These are phyloP conservation scores for Gonium pectorale DNA, from an alignment of 139 green algal species.

Conservation along the genomic window DNA sequence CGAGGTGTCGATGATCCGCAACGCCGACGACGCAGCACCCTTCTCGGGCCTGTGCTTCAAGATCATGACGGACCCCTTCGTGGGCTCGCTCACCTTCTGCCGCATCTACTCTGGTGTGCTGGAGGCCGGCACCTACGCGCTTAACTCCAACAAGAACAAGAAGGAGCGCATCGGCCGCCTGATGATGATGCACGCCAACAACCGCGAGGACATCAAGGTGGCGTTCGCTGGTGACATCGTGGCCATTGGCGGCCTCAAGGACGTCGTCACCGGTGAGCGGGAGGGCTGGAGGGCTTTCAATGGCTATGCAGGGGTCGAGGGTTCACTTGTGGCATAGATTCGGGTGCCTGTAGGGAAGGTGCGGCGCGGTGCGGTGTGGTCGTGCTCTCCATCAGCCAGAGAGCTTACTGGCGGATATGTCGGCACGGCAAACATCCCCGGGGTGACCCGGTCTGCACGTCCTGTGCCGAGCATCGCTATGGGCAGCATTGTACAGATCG, in stretches of 20 bases:
- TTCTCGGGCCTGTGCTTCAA: conserved; percentile 99
- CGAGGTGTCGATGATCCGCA: conserved; percentile 82
- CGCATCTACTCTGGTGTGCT: conserved; percentile 91
- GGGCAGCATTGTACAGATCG: too few relatives aligned
- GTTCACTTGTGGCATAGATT: too few relatives aligned
- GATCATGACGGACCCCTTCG: conserved; percentile 98
- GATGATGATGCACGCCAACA: conserved; percentile 99
- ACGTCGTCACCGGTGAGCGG: conserved; percentile 81
- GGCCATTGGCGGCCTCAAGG: conserved; percentile 95
- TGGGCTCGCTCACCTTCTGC: conserved; percentile 96
- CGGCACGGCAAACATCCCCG: too few relatives aligned
- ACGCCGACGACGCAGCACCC: conserved; percentile 84
- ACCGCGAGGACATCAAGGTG: conserved; percentile 95
- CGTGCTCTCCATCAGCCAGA: too few relatives aligned
- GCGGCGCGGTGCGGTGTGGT: too few relatives aligned
- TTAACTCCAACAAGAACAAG: conserved; percentile 95
- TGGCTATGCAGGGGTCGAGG: too few relatives aligned
- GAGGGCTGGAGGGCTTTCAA: too few relatives aligned
- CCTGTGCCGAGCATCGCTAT: too few relatives aligned
- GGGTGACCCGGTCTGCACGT: too few relatives aligned
- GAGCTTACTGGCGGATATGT: too few relatives aligned
- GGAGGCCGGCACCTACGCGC: conserved; percentile 88
- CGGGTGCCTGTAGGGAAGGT: too few relatives aligned
- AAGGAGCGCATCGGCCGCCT: conserved; percentile 98
- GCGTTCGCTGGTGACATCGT: conserved; percentile 96